Percentiles rank a stretch among this genome's conserved stretches.
Evolutionary conservation across 1,284 basidiomycete genomes (phyloP).

Genomic region (Boletus sp.): DNA sequence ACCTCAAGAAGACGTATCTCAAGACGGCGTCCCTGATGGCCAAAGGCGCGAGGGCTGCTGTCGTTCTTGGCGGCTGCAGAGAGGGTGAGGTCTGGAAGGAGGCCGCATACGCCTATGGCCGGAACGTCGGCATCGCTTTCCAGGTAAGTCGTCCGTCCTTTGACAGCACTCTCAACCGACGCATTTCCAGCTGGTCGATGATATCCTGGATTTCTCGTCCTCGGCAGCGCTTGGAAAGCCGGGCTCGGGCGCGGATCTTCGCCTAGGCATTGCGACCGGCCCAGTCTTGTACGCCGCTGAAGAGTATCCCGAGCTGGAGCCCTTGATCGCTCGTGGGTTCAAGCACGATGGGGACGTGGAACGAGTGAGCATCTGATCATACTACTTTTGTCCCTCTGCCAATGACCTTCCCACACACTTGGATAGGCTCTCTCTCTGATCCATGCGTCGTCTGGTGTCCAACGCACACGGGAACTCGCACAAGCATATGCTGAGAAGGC

Average conservation of each 20-base stretch:
- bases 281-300: slow-evolving; percentile 96
- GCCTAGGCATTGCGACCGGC: slow-evolving; percentile 88
- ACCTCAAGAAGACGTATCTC: slow-evolving; percentile 94
- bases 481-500: slow-evolving; percentile 80
- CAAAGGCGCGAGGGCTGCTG: slow-evolving; percentile 87
- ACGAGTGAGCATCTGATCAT: slow-evolving; percentile 50
- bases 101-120: slow-evolving; percentile 90
- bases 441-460: slow-evolving; percentile 73
- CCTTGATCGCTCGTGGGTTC: slow-evolving; percentile 88
- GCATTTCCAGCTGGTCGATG: slow-evolving; percentile 80
- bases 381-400: not conserved
- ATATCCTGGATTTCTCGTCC: slow-evolving; percentile 87
- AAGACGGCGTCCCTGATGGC: slow-evolving; percentile 98
- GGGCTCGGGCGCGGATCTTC: slow-evolving; percentile 78
- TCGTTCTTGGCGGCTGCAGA: slow-evolving; percentile 86
- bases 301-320: slow-evolving; percentile 81
- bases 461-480: slow-evolving; percentile 82
- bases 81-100: slow-evolving; percentile 89
- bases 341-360: slow-evolving; percentile 84
- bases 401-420: slow-evolving; percentile 2
- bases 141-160: slow-evolving; percentile 65
- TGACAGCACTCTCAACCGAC: slow-evolving; percentile 5
- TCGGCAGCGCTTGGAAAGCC: slow-evolving; percentile 79
- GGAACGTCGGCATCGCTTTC: slow-evolving; percentile 92
- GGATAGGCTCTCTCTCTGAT: slow-evolving; percentile 68